Evolutionary conservation across 257 asterid species (phyloP).

Genomic region (Ligustrum vulgare): DNA sequence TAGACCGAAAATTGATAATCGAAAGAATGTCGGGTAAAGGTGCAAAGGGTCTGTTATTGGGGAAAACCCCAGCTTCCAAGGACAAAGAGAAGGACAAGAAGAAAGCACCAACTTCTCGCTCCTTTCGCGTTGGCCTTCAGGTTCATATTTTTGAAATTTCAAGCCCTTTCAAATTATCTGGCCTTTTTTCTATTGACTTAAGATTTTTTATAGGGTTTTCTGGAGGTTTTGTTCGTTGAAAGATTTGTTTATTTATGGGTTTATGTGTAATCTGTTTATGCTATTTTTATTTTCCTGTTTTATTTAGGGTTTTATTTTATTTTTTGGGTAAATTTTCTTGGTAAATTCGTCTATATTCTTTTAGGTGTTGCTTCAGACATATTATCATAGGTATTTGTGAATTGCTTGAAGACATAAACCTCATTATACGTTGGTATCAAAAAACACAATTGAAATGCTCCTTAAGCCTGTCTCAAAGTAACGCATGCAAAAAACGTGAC

Average conservation of each 20-base stretch:
- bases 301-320: background rate
- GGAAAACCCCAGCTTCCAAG: conserved; percentile 12
- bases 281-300: background rate
- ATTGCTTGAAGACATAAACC: background rate
- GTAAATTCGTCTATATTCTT: background rate
- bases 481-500: too few species aligned
- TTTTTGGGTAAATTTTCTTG: background rate
- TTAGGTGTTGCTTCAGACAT: too few species aligned
- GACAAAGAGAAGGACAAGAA: conserved; percentile 12
- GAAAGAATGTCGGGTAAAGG: conserved; percentile 9
- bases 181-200: background rate
- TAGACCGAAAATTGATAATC: background rate
- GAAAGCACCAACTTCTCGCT: conserved; percentile 5
- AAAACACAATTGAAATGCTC: too few species aligned
- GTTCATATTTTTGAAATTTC: background rate
- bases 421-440: too few species aligned
- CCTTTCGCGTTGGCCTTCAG: conserved; percentile 3
- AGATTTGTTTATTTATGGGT: background rate
- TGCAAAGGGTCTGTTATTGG: conserved; percentile 1
- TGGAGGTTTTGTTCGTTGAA: background rate
- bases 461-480: too few species aligned
- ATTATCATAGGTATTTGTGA: background rate
- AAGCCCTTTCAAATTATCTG: background rate
- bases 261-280: background rate
- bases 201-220: background rate